phyloP scores from a whole-genome alignment of 2,329 filamentous ascomycete genomes.

The Macrophomina pseudophaseolina region DNA sequence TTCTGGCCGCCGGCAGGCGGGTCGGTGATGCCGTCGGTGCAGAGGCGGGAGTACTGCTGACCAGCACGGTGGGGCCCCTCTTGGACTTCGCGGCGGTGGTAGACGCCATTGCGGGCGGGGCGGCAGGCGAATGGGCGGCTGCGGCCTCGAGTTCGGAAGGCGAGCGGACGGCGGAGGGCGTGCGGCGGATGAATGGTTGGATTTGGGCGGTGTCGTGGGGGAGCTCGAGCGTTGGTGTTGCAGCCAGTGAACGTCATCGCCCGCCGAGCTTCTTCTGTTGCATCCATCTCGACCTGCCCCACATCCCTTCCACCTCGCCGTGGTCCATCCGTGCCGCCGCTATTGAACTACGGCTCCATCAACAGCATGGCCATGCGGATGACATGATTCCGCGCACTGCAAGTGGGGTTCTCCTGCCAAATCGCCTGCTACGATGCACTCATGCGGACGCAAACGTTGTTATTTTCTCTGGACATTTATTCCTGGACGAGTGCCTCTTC shows the following conservation, averaged over 20 bases:
- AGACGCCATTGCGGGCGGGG: conserved; percentile 20
- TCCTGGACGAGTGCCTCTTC: too few relatives aligned
- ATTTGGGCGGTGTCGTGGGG: not conserved
- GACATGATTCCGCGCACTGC: too few relatives aligned
- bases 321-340: too few relatives aligned
- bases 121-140: not conserved
- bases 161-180: not conserved
- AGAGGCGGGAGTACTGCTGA: conserved; percentile 40
- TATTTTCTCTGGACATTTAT: too few relatives aligned
- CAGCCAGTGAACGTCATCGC: not conserved
- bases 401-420: too few relatives aligned
- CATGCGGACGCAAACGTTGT: too few relatives aligned
- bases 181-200: not conserved
- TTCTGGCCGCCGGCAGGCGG: too few relatives aligned
- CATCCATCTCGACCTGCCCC: too few relatives aligned
- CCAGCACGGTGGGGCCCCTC: conserved; percentile 66
- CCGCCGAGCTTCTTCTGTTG: not conserved
- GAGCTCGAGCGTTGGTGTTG: conserved; percentile 1
- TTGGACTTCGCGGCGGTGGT: conserved; percentile 43
- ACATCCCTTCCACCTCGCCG: too few relatives aligned
- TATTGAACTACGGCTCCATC: too few relatives aligned
- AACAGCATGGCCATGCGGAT: too few relatives aligned
- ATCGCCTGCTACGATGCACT: too few relatives aligned
- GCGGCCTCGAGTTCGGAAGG: not conserved
- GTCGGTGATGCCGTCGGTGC: conserved; percentile 20